Conservation (phyloP, 768 basidiomycete species). For the Boletus rex-veris region DNA sequence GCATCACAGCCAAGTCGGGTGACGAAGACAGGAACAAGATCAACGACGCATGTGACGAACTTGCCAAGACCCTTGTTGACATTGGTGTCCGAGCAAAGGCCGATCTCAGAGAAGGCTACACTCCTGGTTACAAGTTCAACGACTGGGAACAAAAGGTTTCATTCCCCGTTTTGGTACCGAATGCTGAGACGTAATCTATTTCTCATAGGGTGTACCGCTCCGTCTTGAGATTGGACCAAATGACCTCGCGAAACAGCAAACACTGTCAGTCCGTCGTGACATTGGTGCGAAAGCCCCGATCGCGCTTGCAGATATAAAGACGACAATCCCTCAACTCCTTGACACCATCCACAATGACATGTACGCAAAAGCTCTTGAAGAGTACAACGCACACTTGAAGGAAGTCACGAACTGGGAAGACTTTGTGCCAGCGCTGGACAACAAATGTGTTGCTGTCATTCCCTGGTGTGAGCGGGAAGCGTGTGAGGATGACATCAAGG, state of each 20-base stretch:
- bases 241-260: conserved; percentile 80
- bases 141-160: conserved; percentile 97
- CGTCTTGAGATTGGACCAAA: conserved; percentile 96
- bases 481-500: conserved; percentile 99
- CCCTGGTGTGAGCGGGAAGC: conserved; percentile 95
- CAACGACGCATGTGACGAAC: conserved; percentile 71
- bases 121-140: conserved; percentile 98
- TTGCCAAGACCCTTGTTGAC: conserved; percentile 70
- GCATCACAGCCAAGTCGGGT: conserved; percentile 81
- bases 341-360: conserved; percentile 87
- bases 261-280: conserved; percentile 79
- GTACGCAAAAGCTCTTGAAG: conserved; percentile 72
- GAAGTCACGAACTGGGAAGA: conserved; percentile 86
- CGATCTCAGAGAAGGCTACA: conserved; percentile 93
- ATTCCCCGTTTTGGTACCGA: not conserved
- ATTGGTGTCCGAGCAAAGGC: conserved; percentile 80
- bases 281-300: conserved; percentile 60
- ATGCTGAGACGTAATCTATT: not conserved
- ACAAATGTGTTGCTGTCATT: conserved; percentile 81
- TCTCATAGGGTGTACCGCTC: conserved; percentile 82
- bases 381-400: conserved; percentile 68
- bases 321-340: conserved; percentile 60
- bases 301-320: conserved; percentile 45
- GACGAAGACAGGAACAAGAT: conserved; percentile 68
- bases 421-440: conserved; percentile 86